Percentiles rank a stretch among this genome's conserved stretches.
Evolutionary conservation across 2,329 filamentous ascomycete genomes (phyloP).

Genomic region (Botrytis porri): DNA sequence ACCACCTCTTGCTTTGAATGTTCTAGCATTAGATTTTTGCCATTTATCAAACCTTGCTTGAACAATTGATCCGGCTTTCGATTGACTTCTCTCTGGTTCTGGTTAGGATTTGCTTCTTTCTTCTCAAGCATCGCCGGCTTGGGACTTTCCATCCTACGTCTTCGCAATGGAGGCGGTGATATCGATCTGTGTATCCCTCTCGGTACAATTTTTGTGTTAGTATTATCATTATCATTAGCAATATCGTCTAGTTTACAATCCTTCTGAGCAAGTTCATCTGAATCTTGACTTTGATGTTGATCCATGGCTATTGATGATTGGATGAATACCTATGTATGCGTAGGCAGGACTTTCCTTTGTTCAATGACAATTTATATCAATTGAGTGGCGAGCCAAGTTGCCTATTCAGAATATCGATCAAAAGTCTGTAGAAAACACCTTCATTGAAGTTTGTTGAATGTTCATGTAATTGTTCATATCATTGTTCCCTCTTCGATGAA

Average conservation of each 20-base stretch:
- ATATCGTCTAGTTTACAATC: slow-evolving; percentile 27
- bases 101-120: background rate
- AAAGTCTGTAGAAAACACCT: too few species aligned
- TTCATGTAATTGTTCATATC: background rate
- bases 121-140: background rate
- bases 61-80: background rate
- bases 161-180: slow-evolving; percentile 35
- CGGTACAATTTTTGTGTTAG: background rate
- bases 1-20: slow-evolving; percentile 21
- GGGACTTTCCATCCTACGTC: background rate
- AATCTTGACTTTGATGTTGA: slow-evolving; percentile 9
- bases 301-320: slow-evolving; percentile 25
- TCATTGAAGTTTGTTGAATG: background rate
- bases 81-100: background rate
- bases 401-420: background rate
- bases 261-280: slow-evolving; percentile 31
- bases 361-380: background rate
- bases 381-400: too few species aligned
- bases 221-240: background rate
- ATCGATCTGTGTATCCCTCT: slow-evolving; percentile 28
- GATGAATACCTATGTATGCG: background rate
- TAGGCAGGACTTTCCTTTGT: background rate
- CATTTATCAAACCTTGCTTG: background rate
- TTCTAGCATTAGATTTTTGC: background rate
- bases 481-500: background rate